Evolutionary conservation across 495 filamentous ascomycete species (phyloP).

Genomic region (Podospora appendiculata): DNA sequence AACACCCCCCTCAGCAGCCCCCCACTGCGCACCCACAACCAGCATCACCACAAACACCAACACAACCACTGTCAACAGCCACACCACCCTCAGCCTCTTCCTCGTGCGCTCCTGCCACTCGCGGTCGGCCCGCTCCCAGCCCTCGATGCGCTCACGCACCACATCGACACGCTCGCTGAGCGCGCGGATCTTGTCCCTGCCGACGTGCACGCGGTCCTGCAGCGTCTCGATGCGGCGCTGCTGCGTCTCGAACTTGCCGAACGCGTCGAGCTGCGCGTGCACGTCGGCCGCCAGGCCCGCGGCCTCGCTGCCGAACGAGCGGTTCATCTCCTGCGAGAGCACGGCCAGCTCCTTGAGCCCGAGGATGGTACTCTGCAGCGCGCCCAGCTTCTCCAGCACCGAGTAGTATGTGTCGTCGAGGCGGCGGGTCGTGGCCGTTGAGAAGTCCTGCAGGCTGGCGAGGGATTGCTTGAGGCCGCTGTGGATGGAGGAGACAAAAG

Average conservation of each 20-base stretch:
- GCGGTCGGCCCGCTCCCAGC: slow-evolving; percentile 61
- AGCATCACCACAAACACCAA: slow-evolving; percentile 38
- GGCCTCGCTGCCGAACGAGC: slow-evolving; percentile 55
- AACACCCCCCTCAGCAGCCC: not conserved
- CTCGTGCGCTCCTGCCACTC: slow-evolving; percentile 66
- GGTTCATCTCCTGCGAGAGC: slow-evolving; percentile 52
- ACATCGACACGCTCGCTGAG: slow-evolving; percentile 59
- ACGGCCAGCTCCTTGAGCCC: slow-evolving; percentile 63
- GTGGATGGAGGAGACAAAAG: not conserved
- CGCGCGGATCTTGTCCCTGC: slow-evolving; percentile 54
- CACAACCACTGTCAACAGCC: slow-evolving; percentile 44
- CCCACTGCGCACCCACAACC: slow-evolving; percentile 29
- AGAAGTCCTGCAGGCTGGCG: slow-evolving; percentile 33
- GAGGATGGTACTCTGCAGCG: slow-evolving; percentile 58
- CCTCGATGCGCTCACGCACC: slow-evolving; percentile 56
- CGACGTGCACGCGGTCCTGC: slow-evolving; percentile 54
- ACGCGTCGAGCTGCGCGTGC: slow-evolving; percentile 53
- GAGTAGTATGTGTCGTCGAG: slow-evolving; percentile 87
- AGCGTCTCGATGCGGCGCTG: slow-evolving; percentile 57
- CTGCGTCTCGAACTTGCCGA: slow-evolving; percentile 66
- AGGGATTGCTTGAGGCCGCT: slow-evolving; percentile 38
- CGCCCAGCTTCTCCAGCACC: slow-evolving; percentile 66
- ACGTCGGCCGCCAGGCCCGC: slow-evolving; percentile 54
- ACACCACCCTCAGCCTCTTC: slow-evolving; percentile 53
- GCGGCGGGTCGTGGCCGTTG: slow-evolving; percentile 54